Evolutionary conservation across 73 alveolate species (phyloP).

Genomic region (Tetrahymena malaccensis): DNA sequence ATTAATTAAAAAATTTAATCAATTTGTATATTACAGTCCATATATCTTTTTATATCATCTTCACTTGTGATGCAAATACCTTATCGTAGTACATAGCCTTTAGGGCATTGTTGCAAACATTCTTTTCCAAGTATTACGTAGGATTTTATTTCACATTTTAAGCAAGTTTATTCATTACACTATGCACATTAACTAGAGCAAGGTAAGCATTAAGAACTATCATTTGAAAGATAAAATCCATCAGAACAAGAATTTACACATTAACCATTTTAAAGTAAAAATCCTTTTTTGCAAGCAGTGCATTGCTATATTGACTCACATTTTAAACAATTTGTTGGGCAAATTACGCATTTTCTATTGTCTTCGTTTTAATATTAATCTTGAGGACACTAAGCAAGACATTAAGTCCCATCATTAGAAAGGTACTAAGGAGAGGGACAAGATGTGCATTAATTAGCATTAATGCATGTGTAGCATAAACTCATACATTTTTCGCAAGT

Average conservation of each 20-base stretch:
- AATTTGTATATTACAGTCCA: neutral
- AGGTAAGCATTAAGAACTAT: neutral
- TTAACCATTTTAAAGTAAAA: neutral
- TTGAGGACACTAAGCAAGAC: neutral
- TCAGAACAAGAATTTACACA: neutral
- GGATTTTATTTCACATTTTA: neutral
- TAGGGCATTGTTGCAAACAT: neutral
- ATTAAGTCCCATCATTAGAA: neutral
- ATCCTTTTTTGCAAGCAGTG: neutral
- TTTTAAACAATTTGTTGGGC: neutral
- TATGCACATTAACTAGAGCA: neutral
- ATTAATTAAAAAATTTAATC: neutral
- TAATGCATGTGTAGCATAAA: neutral
- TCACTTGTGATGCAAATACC: neutral
- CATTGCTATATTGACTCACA: neutral
- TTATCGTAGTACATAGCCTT: neutral
- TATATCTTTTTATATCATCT: neutral
- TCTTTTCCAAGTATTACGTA: neutral
- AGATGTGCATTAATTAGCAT: neutral
- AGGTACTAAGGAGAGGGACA: neutral
- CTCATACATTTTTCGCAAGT: neutral
- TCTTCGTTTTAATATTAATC: neutral
- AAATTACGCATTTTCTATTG: neutral
- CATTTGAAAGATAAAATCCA: neutral
- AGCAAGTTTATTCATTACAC: neutral